Evolutionary conservation across 495 filamentous ascomycete genomes (phyloP).

Genomic region (Penicillium psychrofluorescens): DNA sequence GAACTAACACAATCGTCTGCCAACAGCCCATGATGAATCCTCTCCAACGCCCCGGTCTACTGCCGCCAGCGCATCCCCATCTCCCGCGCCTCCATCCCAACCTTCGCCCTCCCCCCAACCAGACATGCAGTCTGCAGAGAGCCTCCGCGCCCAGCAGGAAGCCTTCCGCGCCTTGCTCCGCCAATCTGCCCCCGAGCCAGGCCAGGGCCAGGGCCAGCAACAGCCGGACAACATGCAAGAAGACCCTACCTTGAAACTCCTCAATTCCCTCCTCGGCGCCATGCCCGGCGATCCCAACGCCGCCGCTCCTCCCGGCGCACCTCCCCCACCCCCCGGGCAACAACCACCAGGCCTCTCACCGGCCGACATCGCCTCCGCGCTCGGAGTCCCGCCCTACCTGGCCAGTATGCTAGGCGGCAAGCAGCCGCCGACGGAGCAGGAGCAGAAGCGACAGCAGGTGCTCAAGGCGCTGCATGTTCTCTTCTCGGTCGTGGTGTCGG

Average conservation of each 20-base stretch:
- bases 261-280: slow-evolving; percentile 52
- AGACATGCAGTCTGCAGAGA: slow-evolving; percentile 10
- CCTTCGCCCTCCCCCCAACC: slow-evolving; percentile 11
- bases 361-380: slow-evolving; percentile 25
- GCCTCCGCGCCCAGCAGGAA: slow-evolving; percentile 33
- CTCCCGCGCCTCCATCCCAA: slow-evolving; percentile 15
- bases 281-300: slow-evolving; percentile 24
- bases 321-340: slow-evolving; percentile 18
- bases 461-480: slow-evolving; percentile 75
- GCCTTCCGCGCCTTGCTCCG: slow-evolving; percentile 39
- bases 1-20: background rate
- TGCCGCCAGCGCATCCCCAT: slow-evolving; percentile 21
- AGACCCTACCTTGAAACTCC: slow-evolving; percentile 56
- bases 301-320: slow-evolving; percentile 25
- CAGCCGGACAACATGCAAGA: slow-evolving; percentile 27
- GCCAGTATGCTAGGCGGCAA: slow-evolving; percentile 30
- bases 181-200: slow-evolving; percentile 23
- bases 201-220: slow-evolving; percentile 20
- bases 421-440: slow-evolving; percentile 26
- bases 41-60: slow-evolving; percentile 25
- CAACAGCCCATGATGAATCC: slow-evolving; percentile 23
- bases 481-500: slow-evolving; percentile 61
- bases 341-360: slow-evolving; percentile 19
- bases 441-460: slow-evolving; percentile 43
- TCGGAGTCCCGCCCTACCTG: slow-evolving; percentile 39